These are phyloP conservation scores for Neurospora sp. DNA, from an alignment of 495 filamentous ascomycete species.

Conservation along the genomic window DNA sequence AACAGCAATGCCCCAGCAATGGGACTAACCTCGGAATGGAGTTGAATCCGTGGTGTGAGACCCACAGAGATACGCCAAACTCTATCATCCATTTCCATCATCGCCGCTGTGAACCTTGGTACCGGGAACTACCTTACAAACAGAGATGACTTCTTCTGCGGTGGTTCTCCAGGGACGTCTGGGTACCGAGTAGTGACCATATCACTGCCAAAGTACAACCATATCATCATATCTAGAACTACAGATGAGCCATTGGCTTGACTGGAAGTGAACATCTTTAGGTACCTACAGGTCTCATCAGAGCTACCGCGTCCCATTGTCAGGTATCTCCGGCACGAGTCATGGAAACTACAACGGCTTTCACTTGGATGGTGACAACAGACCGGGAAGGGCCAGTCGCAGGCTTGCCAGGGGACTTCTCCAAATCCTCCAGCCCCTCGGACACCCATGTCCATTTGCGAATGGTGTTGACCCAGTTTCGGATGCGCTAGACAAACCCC, in stretches of 20 bases:
- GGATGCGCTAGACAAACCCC: not conserved
- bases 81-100: not conserved
- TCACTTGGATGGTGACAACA: not conserved
- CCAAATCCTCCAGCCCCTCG: not conserved
- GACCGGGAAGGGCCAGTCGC: not conserved
- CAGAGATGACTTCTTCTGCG: not conserved
- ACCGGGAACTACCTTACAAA: not conserved
- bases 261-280: not conserved
- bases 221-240: not conserved
- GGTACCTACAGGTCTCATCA: not conserved
- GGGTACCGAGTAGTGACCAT: not conserved
- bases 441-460: not conserved
- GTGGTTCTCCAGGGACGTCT: not conserved
- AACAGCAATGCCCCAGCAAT: not conserved
- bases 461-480: not conserved
- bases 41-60: not conserved
- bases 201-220: not conserved
- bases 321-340: not conserved
- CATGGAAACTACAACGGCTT: not conserved
- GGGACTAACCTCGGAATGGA: not conserved
- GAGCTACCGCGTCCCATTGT: not conserved
- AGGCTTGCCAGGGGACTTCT: not conserved
- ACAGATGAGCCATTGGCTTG: not conserved
- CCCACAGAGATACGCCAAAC: not conserved
- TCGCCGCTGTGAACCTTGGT: not conserved